Base-by-base conservation (phyloP, 495 filamentous ascomycete species). In the Articulospora tetracladia region DNA sequence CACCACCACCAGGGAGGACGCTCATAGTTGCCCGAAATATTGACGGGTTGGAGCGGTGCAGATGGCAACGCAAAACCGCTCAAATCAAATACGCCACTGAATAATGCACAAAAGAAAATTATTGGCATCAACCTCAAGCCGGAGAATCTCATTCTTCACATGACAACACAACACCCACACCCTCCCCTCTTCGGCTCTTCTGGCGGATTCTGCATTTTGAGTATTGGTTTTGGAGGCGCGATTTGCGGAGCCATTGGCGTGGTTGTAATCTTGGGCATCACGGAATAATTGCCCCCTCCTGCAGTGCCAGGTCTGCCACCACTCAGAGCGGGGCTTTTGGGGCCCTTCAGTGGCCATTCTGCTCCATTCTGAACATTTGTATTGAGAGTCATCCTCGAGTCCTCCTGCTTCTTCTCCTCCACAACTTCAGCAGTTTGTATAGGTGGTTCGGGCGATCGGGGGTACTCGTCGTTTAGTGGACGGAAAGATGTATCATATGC, bases 401-500 rank as follows among this genome's bases (percentile, higher is more conserved):
- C 25, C 25, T 49, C 36, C 13, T 48, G 17, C 25, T 77, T 70
- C 47, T 64, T 34, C 47, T 75, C 66, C 51, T 74, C 65, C 50
- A 72, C 68, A 20, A 54, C 57, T 55, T 69, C 67, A n/a, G 68
- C 67, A 15, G 61, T 34, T 58, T 39, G 69, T 62, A 13, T 64
- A 56, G 41, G 54, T n/a, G 32, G 27, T 11, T 54, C 64, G 50
- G 20, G 72, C 68, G 48, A 23, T 51, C 47, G 44, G 28, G 56
- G 61, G 10, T 30, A 71, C 55, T 80, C 76, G 48, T 82, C 78
- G 20, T 89, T 89, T 30, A 96, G 76, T 27, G 91, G 87, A 25
- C 85, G 84, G 75, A 96, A 90, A 65, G 94, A 83, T 61, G 83
- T 86, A 70, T 96, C 93, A 70, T 93, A 95, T 28, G 86, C 81